Evolutionary conservation across 2,329 filamentous ascomycete species (phyloP), one percentile per base, ranked within the genome.

Genomic region (Paecilomyces niveus): DNA sequence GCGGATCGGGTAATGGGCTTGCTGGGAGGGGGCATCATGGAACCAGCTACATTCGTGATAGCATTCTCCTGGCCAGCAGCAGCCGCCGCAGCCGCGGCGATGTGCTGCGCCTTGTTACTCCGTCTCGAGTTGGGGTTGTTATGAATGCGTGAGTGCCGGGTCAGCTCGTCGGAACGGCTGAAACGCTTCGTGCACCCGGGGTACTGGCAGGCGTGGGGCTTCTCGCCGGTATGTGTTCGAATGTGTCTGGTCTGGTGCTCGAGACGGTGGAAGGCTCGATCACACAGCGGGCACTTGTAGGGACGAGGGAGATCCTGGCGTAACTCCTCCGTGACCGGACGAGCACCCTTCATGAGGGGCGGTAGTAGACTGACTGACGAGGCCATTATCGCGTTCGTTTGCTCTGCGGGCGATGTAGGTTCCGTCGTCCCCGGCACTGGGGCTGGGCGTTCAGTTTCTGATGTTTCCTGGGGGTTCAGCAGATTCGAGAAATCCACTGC

Each of bases 231-330:
- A 77, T 99, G 93, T 6, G 94, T 97, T 69, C 93, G 87, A 72
- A 97, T 97, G 77, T 99, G 93, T 68, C 87, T 78, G 60, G 85
- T 88, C 82, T 97, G 93, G 75, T 97, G 93, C 80, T 97, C 93
- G 50, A 99, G 83, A 63, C 94, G 91, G 81, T 97, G 94, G 79
- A 99, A 99, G 61, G 94, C 93, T 83, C 97, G 96, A 70, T 97
- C 93, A 81, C 94, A 99, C 63, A 99, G 85, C 61, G 93, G 92
- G 76, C 93, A 99, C 81, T 97, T 97, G 86, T 99, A 99, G 0
- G 93, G 93, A 58, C 94, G 88, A 60, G 94, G 94, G 57, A 97
- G 85, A 76, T 97, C 93, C 81, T 82, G 90, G 76, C 76, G 84
- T 31, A 71, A 67, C 62, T 75, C 72, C 70, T 90, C 85, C 59